A percentile compares a stretch with the other conserved stretches of the same genome.
These are phyloP conservation scores for Tricholoma terreum DNA, from an alignment of 768 basidiomycete species.

Conservation along the genomic window DNA sequence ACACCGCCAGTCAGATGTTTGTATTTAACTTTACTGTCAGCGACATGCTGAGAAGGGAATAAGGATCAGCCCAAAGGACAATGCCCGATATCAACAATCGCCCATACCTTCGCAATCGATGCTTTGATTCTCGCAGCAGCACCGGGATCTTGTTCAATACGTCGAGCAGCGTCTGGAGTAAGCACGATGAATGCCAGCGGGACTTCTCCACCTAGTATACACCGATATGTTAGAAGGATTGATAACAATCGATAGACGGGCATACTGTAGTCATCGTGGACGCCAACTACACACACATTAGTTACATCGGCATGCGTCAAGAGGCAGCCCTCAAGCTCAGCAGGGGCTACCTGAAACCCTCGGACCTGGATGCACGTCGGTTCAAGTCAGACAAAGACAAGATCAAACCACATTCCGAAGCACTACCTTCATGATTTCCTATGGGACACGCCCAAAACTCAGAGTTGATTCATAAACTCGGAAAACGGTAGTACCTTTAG, in stretches of 20 bases:
- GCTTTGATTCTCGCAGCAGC: constrained; percentile 36
- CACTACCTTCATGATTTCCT: constrained; percentile 47
- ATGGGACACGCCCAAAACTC: background rate
- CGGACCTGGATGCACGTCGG: constrained; percentile 45
- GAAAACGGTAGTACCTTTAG: constrained; percentile 50
- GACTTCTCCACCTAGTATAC: constrained; percentile 52
- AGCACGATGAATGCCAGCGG: constrained; percentile 69
- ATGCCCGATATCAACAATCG: background rate
- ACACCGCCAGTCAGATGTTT: constrained; percentile 61
- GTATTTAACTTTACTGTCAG: constrained; percentile 51
- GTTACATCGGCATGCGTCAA: constrained; percentile 57
- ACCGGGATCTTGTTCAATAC: constrained; percentile 25
- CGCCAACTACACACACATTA: constrained; percentile 61
- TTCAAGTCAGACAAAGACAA: background rate
- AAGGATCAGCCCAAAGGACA: background rate
- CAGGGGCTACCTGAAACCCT: constrained; percentile 75
- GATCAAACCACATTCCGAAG: constrained; percentile 17
- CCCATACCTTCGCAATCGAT: constrained; percentile 46
- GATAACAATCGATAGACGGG: background rate
- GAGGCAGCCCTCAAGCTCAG: constrained; percentile 68
- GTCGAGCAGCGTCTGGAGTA: constrained; percentile 35
- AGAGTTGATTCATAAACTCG: background rate
- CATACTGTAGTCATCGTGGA: constrained; percentile 63
- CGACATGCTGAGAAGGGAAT: constrained; percentile 41
- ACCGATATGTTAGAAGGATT: background rate